Evolutionary conservation across 2,329 filamentous ascomycete species (phyloP), one percentile per base, ranked within the genome.

Genomic region (Boeremia exigua): DNA sequence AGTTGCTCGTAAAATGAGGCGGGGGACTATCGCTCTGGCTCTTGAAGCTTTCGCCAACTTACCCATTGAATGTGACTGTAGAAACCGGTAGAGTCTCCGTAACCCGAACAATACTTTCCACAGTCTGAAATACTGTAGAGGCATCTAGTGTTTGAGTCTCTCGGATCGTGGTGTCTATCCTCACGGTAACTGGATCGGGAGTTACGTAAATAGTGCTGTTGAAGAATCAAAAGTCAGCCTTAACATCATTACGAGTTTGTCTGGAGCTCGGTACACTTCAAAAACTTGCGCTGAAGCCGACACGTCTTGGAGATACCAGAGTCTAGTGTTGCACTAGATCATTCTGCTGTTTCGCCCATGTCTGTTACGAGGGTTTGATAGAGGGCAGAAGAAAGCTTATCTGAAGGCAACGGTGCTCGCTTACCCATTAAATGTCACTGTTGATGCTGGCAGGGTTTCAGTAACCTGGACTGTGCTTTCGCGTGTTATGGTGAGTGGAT

Each of bases 61-160:
- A 47, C 44, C 45, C 45, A 27, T 48, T 50, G 30, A 50, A 50
- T 2, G 48, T 50, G 3, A 50, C 48, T 4, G 48, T 50, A n/a
- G 48, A 50, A 2, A 30, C 48, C 6, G 48, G 48, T 4, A 50
- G 23, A 2, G 48, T 50, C n/a, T 42, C 48, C 15, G 48, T 50
- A 5, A 34, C 23, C 6, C 25, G 23, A 28, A 50, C 29, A 8
- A 30, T 50, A n/a, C 43, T 50, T 11, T 50, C 39, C 30, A 36
- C 17, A 11, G 19, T 14, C 19, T 44, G 25, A 4, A 17, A 32
- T 6, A 45, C 36, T 2, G 40, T 51, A 8, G 48, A 32, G 4
- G 48, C 32, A 3, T 29, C 27, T 9, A 51, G 17, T 0, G 48
- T 51, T 25, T 45, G 48, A 4, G 48, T 51, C 17, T 44, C 40